Conservation (phyloP, 106 monocot species). For the Hemerocallis citrina region DNA sequence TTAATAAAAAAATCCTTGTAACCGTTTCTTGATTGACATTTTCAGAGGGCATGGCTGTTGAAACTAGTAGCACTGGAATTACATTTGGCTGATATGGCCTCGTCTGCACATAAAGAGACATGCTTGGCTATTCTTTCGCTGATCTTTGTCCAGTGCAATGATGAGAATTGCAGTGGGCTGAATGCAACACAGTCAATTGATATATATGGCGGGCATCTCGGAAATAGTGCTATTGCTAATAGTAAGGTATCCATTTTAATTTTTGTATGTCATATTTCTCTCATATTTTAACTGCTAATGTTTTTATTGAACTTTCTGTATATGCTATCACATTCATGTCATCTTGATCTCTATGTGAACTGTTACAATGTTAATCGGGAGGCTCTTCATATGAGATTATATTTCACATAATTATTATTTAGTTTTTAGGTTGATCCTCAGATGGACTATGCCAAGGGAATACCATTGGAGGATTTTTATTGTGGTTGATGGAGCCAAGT, state of each 20-base stretch:
- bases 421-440: too few species aligned
- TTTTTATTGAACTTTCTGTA: too few species aligned
- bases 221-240: constrained; percentile 23
- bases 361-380: too few species aligned
- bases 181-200: constrained; percentile 9
- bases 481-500: too few species aligned
- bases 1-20: too few species aligned
- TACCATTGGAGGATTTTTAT: too few species aligned
- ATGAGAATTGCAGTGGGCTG: constrained; percentile 13
- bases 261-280: not conserved
- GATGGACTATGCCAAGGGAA: too few species aligned
- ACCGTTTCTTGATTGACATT: constrained; percentile 5
- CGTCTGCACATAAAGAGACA: constrained; percentile 58
- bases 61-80: constrained; percentile 83
- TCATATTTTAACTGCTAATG: not conserved
- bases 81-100: constrained; percentile 71
- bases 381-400: too few species aligned
- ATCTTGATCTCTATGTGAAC: too few species aligned
- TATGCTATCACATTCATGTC: too few species aligned
- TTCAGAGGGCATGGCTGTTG: constrained; percentile 88
- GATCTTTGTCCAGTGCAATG: constrained; percentile 25
- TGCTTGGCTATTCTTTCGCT: constrained; percentile 59
- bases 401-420: too few species aligned
- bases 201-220: constrained; percentile 8
- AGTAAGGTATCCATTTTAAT: constrained; percentile 42